Base-by-base conservation (phyloP, 2,329 filamentous ascomycete genomes). In the Exophiala viscosa region DNA sequence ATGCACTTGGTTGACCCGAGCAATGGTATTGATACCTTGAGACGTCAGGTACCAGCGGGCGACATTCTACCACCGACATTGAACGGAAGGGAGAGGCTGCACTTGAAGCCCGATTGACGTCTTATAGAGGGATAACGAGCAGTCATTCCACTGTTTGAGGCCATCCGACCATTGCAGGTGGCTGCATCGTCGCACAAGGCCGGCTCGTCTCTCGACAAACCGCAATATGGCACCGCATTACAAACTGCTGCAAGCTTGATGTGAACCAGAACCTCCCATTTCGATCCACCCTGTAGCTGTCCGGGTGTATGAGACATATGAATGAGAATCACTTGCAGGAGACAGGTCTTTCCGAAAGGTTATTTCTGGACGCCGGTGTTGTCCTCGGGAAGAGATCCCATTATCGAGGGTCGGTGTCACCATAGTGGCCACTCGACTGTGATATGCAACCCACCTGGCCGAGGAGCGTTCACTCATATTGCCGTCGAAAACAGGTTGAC, bases 201-300 rank as follows among this genome's bases (percentile, higher is more conserved):
- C 50, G 50, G 50, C 36, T 44, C 50, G 50, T 57, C 50, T 47
- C 48, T 53, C 50, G 31, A 18, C 46, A 20, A 41, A 33, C 33
- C 48, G 50, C 50, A 57, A 15, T 38, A 51, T 51, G 44, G 48
- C 48, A 42, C 31, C 38, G 47, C 40, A 46, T 57, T 48, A 52
- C 54, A 57, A 54, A 57, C 54, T 50, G 38, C 50, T 54, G 46
- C 54, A 52, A 50, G 43, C 47, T 50, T 39, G 32, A 44, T 13
- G 50, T 53, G 54, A 57, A 57, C 54, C 47, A 39, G 45, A 45
- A 18, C 14, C 47, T 53, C 40, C 13, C 31, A 41, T 39, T 39
- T 31, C 33, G 45, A 17, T 34, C 54, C 47, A 48, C 54, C 47
- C 54, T 41, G 54, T 50, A 38, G 31, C 38, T 44, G 41, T 50